phyloP scores from a whole-genome alignment of 768 basidiomycete genomes.

The Pleurotus giganteus region DNA sequence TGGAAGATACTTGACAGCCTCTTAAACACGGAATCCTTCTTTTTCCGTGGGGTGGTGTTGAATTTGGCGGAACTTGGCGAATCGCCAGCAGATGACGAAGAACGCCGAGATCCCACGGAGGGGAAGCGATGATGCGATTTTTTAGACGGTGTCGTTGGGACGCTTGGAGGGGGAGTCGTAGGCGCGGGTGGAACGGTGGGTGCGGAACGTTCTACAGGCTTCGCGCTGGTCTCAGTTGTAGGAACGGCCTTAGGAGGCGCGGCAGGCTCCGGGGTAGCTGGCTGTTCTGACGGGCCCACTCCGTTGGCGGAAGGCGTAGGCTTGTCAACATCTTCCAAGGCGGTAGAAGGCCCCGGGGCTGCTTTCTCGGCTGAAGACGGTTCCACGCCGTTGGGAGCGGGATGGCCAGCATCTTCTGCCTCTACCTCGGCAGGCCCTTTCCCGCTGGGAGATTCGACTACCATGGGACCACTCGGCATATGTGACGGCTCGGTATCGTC shows the following conservation, averaged over 20 bases:
- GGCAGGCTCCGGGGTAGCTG: not conserved
- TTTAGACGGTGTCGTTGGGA: conserved; percentile 19
- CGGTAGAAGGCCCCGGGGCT: not conserved
- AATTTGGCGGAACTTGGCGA: conserved; percentile 32
- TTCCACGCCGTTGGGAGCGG: not conserved
- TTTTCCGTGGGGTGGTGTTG: conserved; percentile 44
- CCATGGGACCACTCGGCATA: not conserved
- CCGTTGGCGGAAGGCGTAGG: not conserved
- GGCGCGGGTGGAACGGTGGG: conserved; percentile 16
- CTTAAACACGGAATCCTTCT: conserved; percentile 50
- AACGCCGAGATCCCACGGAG: not conserved
- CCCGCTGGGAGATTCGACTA: not conserved
- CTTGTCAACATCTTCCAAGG: conserved; percentile 8
- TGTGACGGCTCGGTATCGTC: not conserved
- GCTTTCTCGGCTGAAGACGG: conserved; percentile 10
- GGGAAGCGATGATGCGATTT: conserved; percentile 10
- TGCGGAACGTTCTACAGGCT: not conserved
- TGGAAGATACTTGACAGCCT: conserved; percentile 52
- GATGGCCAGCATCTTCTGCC: no score
- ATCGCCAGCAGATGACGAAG: not conserved
- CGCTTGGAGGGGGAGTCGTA: conserved; percentile 14
- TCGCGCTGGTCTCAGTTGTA: not conserved
- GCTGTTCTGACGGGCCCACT: no score
- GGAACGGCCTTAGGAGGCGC: conserved; percentile 11
- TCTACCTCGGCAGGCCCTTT: not conserved